phyloP scores from a whole-genome alignment of 768 basidiomycete species.

The Lanmaoa pseudosensibilis region DNA sequence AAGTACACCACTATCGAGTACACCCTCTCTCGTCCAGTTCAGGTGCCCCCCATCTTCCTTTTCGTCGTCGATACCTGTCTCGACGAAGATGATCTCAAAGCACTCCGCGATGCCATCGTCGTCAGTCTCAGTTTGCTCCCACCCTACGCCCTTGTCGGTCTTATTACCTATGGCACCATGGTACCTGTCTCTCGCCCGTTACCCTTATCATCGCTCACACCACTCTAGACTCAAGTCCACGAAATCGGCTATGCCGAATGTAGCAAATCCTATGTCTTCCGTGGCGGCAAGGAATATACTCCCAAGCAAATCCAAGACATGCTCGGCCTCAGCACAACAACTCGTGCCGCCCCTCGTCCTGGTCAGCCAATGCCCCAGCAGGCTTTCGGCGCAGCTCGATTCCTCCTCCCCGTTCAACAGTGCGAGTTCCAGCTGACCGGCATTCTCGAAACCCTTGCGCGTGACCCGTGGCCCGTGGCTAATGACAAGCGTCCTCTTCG shows the following conservation, averaged over 20 bases:
- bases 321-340: conserved; percentile 77
- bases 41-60: conserved; percentile 93
- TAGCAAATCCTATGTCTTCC: conserved; percentile 98
- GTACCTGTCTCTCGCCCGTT: conserved; percentile 41
- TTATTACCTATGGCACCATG: conserved; percentile 98
- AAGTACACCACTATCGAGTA: conserved; percentile 99
- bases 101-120: conserved; percentile 90
- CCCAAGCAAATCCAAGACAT: conserved; percentile 98
- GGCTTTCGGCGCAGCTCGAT: conserved; percentile 82
- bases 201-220: neutral
- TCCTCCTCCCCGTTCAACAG: conserved; percentile 88
- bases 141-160: conserved; percentile 89
- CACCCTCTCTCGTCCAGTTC: conserved; percentile 89
- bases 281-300: conserved; percentile 94
- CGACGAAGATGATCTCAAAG: conserved; percentile 94
- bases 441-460: conserved; percentile 80
- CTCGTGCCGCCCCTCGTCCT: conserved; percentile 82
- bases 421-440: conserved; percentile 96
- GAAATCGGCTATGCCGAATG: conserved; percentile 96
- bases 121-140: conserved; percentile 92
- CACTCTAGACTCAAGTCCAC: conserved; percentile 89
- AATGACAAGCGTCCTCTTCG: conserved; percentile 90
- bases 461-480: conserved; percentile 97
- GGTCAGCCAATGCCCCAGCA: conserved; percentile 81
- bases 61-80: conserved; percentile 98